A percentile compares a stretch with the other conserved stretches of the same genome.
Evolutionary conservation across 2,329 filamentous ascomycete genomes (phyloP).

Genomic region (Claviceps humidiphila): DNA sequence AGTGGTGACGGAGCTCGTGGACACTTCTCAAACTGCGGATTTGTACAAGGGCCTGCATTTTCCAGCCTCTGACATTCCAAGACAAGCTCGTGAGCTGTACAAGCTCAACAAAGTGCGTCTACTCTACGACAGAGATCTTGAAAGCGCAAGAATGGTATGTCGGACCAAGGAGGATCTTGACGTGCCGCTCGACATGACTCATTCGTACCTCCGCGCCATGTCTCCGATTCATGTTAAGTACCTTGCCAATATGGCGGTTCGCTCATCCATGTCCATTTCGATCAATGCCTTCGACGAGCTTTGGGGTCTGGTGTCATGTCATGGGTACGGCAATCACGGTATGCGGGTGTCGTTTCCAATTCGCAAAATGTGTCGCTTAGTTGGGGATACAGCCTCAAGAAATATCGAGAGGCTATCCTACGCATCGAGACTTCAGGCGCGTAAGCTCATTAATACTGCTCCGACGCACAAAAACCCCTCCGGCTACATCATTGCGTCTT

Average conservation of each 20-base stretch:
- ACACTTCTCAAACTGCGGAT: conserved; percentile 66
- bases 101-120: conserved; percentile 81
- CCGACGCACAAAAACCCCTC: conserved; percentile 72
- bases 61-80: conserved; percentile 75
- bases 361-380: conserved; percentile 78
- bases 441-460: conserved; percentile 77
- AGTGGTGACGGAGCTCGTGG: conserved; percentile 77
- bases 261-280: conserved; percentile 91
- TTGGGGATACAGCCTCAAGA: conserved; percentile 73
- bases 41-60: conserved; percentile 82
- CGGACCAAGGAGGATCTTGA: conserved; percentile 61
- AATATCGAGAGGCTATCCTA: conserved; percentile 85
- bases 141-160: conserved; percentile 72
- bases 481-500: conserved; percentile 81
- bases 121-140: conserved; percentile 70
- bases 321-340: conserved; percentile 61
- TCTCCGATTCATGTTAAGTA: conserved; percentile 86
- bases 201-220: conserved; percentile 77
- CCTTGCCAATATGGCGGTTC: conserved; percentile 73
- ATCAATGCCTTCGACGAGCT: conserved; percentile 76
- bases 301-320: conserved; percentile 81
- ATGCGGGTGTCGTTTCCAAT: conserved; percentile 92
- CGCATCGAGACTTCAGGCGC: conserved; percentile 68
- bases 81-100: conserved; percentile 78
- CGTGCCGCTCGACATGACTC: conserved; percentile 66